phyloP scores from a whole-genome alignment of 2,329 filamentous ascomycete genomes.

The Lojkania enalia region DNA sequence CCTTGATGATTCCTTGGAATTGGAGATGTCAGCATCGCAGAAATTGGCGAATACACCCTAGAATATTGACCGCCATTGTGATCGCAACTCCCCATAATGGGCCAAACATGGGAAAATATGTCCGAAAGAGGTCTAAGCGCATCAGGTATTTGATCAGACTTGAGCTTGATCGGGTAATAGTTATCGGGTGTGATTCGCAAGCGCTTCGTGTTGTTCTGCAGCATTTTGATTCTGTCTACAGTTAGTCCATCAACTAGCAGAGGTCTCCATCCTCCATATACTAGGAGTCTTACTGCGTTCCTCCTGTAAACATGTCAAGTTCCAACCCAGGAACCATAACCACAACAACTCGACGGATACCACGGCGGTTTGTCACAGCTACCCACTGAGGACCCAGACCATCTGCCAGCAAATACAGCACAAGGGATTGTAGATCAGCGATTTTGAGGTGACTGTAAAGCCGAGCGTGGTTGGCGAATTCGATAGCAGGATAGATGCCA shows the following conservation, averaged over 20 bases:
- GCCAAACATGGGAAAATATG: conserved; percentile 89
- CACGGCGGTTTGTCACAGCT: conserved; percentile 59
- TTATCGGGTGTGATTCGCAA: conserved; percentile 51
- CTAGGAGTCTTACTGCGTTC: conserved; percentile 15
- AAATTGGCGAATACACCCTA: conserved; percentile 83
- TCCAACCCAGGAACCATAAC: conserved; percentile 93
- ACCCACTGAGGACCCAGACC: conserved; percentile 64
- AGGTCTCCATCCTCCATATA: no score
- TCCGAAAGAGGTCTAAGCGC: conserved; percentile 67
- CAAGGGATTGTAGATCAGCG: conserved; percentile 60
- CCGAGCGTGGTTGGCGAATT: conserved; percentile 57
- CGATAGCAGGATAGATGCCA: conserved; percentile 47
- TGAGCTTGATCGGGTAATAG: conserved; percentile 53
- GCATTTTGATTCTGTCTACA: not conserved
- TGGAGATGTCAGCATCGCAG: conserved; percentile 78
- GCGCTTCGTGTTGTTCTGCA: conserved; percentile 25
- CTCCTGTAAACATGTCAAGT: conserved; percentile 80
- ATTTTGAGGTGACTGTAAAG: conserved; percentile 61
- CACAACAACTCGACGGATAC: conserved; percentile 74
- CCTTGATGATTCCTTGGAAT: conserved; percentile 70
- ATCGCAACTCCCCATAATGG: conserved; percentile 84
- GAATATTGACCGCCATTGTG: conserved; percentile 63
- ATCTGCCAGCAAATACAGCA: conserved; percentile 64
- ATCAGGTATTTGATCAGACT: conserved; percentile 45
- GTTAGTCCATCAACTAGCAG: no score